Conservation (phyloP, 2,329 filamentous ascomycete species). For the Mariannaea sp. region DNA sequence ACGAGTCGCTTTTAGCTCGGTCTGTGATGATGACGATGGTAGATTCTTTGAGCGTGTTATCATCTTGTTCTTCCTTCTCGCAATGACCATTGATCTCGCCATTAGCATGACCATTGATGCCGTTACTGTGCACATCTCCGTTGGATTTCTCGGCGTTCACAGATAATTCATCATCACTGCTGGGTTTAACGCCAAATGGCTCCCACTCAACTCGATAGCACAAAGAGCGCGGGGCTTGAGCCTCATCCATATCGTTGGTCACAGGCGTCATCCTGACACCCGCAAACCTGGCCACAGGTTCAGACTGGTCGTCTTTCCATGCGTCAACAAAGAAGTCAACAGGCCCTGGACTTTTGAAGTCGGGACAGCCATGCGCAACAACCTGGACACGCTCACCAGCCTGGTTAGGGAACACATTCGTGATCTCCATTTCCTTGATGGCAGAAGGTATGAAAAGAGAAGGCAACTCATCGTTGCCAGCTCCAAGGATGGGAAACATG, state of each 20-base stretch:
- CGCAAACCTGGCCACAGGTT: conserved; percentile 44
- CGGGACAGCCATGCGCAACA: conserved; percentile 34
- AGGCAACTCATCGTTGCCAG: conserved; percentile 37
- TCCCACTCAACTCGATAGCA: conserved; percentile 55
- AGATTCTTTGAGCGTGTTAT: not conserved
- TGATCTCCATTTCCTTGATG: conserved; percentile 41
- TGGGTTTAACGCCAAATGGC: conserved; percentile 32
- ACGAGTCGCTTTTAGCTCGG: conserved; percentile 19
- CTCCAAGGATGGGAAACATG: conserved; percentile 45
- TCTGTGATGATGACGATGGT: conserved; percentile 36
- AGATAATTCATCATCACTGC: not conserved
- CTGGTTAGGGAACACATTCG: conserved; percentile 28
- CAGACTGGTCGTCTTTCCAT: conserved; percentile 33
- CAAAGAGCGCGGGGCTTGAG: conserved; percentile 35
- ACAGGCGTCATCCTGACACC: conserved; percentile 50
- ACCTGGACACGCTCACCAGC: conserved; percentile 39
- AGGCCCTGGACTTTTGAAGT: conserved; percentile 32
- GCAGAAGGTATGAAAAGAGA: conserved; percentile 46
- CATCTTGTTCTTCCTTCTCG: not conserved
- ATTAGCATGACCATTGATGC: not conserved
- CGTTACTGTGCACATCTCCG: not conserved
- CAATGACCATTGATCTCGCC: not conserved
- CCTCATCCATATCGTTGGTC: conserved; percentile 39
- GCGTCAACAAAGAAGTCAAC: conserved; percentile 44
- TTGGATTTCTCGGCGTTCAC: conserved; percentile 1